Conservation (phyloP, 129 eudicot genomes). For the Scalesia atractyloides region DNA sequence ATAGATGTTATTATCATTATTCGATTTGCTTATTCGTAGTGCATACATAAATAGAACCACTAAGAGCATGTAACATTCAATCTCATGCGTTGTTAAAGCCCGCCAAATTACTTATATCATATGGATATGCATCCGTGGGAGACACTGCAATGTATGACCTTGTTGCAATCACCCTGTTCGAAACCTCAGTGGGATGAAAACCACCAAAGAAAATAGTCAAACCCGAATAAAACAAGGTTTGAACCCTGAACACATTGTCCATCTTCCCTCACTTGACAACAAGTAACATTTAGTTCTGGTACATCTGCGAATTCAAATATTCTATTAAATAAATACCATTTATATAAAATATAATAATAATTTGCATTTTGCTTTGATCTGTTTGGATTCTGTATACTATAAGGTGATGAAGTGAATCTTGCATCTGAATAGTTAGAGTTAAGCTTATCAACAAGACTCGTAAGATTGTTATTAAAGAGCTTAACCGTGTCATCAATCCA, state of each 20-base stretch:
- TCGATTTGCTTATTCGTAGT: neutral
- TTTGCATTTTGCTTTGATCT: too few relatives aligned
- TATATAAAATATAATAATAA: too few relatives aligned
- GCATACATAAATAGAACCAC: conserved; percentile 5
- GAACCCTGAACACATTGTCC: conserved; percentile 32
- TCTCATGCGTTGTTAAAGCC: conserved; percentile 21
- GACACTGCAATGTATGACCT: conserved; percentile 28
- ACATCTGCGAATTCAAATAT: conserved; percentile 19
- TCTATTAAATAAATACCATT: neutral
- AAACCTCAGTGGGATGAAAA: conserved; percentile 36
- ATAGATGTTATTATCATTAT: too few relatives aligned
- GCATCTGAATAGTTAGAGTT: conserved; percentile 36
- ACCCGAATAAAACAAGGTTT: conserved; percentile 23
- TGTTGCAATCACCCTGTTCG: conserved; percentile 25
- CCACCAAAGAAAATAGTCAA: conserved; percentile 31
- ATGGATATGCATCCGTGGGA: conserved; percentile 34
- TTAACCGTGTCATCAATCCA: conserved; percentile 27
- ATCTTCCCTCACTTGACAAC: conserved; percentile 33
- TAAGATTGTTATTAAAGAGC: conserved; percentile 44
- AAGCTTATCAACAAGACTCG: conserved; percentile 36
- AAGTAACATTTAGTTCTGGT: conserved; percentile 25
- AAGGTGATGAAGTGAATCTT: conserved; percentile 34
- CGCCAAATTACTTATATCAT: conserved; percentile 38
- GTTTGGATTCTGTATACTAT: too few relatives aligned
- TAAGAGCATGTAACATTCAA: conserved; percentile 6